These are phyloP conservation scores for Ophiostoma ips DNA, from an alignment of 2,329 filamentous ascomycete genomes.

Conservation along the genomic window DNA sequence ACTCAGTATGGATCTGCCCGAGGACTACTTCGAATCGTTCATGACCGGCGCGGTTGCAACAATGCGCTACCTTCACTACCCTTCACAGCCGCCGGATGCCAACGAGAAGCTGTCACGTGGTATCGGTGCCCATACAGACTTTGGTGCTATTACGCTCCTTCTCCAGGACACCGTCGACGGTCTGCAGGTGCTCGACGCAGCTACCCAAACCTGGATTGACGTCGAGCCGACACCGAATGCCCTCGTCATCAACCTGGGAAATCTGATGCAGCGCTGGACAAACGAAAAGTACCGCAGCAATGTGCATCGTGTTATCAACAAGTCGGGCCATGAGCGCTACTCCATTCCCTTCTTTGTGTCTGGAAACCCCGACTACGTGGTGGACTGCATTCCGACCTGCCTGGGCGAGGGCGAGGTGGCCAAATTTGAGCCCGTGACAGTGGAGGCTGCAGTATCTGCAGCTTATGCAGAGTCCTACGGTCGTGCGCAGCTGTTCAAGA, in stretches of 20 bases:
- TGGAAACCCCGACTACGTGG: constrained; percentile 21
- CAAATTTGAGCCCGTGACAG: constrained; percentile 19
- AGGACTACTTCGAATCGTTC: constrained; percentile 24
- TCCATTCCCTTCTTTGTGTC: constrained; percentile 42
- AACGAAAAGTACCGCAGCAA: constrained; percentile 38
- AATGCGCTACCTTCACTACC: constrained; percentile 19
- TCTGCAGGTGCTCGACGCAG: constrained; percentile 33
- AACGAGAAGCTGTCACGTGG: constrained; percentile 22
- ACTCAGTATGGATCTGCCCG: constrained; percentile 28
- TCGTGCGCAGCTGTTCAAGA: background rate
- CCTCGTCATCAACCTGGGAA: constrained; percentile 36
- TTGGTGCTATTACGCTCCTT: constrained; percentile 38
- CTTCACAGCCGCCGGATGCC: constrained; percentile 16
- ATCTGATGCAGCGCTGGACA: constrained; percentile 37
- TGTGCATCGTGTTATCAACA: constrained; percentile 36
- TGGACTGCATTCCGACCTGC: constrained; percentile 23
- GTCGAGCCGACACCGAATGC: constrained; percentile 30
- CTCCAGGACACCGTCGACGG: constrained; percentile 35
- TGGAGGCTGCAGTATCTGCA: constrained; percentile 15
- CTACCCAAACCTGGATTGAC: constrained; percentile 29
- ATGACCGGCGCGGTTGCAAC: constrained; percentile 5
- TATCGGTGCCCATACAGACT: constrained; percentile 38
- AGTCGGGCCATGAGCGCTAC: constrained; percentile 33
- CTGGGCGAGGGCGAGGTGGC: constrained; percentile 20
- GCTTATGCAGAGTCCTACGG: background rate